These are phyloP conservation scores for Berkeleyomyces basicola DNA, from an alignment of 2,329 filamentous ascomycete genomes.

Conservation along the genomic window DNA sequence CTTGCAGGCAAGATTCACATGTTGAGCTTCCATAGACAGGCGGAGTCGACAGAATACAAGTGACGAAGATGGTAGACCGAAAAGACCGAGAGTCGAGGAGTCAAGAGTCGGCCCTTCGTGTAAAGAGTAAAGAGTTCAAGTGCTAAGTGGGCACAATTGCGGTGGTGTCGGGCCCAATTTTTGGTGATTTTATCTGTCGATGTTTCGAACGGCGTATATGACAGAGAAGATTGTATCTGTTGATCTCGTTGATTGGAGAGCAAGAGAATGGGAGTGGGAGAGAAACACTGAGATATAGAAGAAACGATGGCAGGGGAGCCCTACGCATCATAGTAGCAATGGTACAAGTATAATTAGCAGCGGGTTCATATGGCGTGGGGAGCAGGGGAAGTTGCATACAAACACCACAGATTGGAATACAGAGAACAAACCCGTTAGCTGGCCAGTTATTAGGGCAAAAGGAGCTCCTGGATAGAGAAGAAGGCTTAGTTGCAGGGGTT, in stretches of 20 bases:
- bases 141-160: too few relatives aligned
- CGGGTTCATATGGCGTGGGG: too few relatives aligned
- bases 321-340: not conserved
- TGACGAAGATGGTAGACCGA: not conserved
- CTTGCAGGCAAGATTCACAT: not conserved
- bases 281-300: constrained; percentile 1
- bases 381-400: too few relatives aligned
- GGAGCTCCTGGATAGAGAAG: not conserved
- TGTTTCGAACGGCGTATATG: not conserved
- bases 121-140: too few relatives aligned
- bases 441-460: not conserved
- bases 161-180: too few relatives aligned
- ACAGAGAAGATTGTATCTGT: not conserved
- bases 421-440: not conserved
- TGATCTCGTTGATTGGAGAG: not conserved
- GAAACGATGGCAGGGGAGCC: not conserved
- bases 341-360: too few relatives aligned
- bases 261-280: not conserved
- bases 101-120: too few relatives aligned
- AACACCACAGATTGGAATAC: too few relatives aligned
- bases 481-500: not conserved
- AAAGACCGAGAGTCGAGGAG: too few relatives aligned
- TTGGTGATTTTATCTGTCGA: too few relatives aligned
- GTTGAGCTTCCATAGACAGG: not conserved
- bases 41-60: not conserved